Conservation (phyloP, 2,329 filamentous ascomycete genomes). For the Amphichorda felina region DNA sequence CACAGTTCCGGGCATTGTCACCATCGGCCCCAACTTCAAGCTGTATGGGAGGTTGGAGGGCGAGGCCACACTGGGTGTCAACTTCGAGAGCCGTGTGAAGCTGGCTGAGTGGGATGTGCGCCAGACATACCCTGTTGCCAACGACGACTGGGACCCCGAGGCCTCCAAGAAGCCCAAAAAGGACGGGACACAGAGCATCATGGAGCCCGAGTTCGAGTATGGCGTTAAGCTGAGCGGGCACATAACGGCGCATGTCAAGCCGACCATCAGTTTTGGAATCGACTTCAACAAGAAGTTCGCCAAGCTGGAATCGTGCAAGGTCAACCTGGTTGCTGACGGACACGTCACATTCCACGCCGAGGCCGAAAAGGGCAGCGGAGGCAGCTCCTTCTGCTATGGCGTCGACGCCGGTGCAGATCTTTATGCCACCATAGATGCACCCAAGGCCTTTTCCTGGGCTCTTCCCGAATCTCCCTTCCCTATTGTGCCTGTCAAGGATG, state of each 20-base stretch:
- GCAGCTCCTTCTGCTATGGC: constrained; percentile 4
- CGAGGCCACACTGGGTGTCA: constrained; percentile 8
- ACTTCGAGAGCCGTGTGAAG: constrained; percentile 13
- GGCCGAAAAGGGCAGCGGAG: constrained; percentile 3
- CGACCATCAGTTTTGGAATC: constrained; percentile 5
- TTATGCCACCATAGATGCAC: constrained; percentile 3
- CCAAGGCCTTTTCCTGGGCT: neutral
- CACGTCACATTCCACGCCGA: constrained; percentile 5
- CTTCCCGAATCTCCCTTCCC: neutral
- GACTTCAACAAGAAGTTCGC: constrained; percentile 4
- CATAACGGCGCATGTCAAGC: constrained; percentile 4
- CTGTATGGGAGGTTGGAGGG: constrained; percentile 11
- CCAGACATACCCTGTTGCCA: constrained; percentile 4
- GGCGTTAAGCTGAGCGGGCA: constrained; percentile 3
- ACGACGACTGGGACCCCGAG: constrained; percentile 2
- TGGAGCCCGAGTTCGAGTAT: constrained; percentile 5
- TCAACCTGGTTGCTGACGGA: constrained; percentile 4
- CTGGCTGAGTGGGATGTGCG: constrained; percentile 13
- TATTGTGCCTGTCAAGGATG: no score
- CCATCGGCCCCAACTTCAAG: constrained; percentile 16
- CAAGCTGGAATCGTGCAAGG: constrained; percentile 1
- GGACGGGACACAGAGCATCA: no score
- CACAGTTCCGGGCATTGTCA: constrained; percentile 15
- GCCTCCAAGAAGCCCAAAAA: constrained; percentile 2
- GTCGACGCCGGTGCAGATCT: constrained; percentile 4